Evolutionary conservation across 164 flowering plant genomes (phyloP).

Genomic region (Hamamelis virginiana): DNA sequence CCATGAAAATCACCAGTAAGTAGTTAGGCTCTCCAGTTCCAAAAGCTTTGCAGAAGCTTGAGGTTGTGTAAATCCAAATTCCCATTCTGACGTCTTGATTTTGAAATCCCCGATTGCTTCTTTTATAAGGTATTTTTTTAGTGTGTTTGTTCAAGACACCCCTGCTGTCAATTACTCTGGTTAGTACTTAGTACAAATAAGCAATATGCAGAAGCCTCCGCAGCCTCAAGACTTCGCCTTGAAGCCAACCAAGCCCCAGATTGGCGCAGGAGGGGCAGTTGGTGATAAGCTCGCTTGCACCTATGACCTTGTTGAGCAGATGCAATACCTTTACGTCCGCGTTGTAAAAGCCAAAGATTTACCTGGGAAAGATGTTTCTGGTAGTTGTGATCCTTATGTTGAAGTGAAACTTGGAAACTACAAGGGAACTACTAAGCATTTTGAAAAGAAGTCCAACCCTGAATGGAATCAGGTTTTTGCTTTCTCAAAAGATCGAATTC

Average conservation of each 20-base stretch:
- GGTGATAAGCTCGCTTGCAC: slow-evolving; percentile 82
- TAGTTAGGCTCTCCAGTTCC: too few relatives aligned
- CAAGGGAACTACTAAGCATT: slow-evolving; percentile 66
- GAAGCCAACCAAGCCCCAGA: slow-evolving; percentile 80
- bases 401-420: slow-evolving; percentile 85
- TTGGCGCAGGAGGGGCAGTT: slow-evolving; percentile 59
- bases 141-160: too few relatives aligned
- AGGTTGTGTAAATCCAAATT: not conserved
- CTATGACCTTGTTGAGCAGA: slow-evolving; percentile 90
- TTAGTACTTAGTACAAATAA: not conserved
- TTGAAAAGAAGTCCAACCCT: slow-evolving; percentile 71
- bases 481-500: slow-evolving; percentile 80
- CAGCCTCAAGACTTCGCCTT: slow-evolving; percentile 66
- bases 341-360: slow-evolving; percentile 77
- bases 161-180: not conserved
- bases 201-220: slow-evolving; percentile 52
- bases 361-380: slow-evolving; percentile 62
- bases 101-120: not conserved
- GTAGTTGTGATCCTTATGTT: slow-evolving; percentile 78
- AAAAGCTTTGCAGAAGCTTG: not conserved
- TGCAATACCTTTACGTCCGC: slow-evolving; percentile 79
- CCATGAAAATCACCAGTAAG: too few relatives aligned
- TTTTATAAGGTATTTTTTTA: too few relatives aligned
- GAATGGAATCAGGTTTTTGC: slow-evolving; percentile 91
- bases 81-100: slow-evolving; percentile 7